Conservation (phyloP, 805 yeast genomes). For the Pichia pseudocactophila region DNA sequence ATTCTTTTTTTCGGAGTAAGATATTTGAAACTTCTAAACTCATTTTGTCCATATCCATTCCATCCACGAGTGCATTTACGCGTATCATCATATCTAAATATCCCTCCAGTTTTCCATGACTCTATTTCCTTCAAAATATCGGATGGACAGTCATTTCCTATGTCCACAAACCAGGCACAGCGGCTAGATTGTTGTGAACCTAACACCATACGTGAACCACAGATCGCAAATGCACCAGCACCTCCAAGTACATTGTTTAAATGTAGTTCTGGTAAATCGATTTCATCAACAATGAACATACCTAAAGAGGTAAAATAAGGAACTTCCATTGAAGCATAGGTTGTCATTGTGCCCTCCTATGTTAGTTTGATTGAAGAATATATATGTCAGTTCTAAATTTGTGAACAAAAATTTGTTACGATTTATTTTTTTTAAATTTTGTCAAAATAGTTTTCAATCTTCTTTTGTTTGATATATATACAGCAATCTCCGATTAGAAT, state of each 20-base stretch:
- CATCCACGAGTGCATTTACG: conserved; percentile 75
- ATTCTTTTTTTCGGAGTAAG: conserved; percentile 53
- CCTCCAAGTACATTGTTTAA: conserved; percentile 69
- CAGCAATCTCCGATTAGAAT: not conserved
- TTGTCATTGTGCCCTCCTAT: too few species aligned
- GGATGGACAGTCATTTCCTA: conserved; percentile 69
- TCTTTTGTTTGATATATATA: too few species aligned
- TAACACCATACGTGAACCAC: conserved; percentile 60
- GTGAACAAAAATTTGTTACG: too few species aligned
- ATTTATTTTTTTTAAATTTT: too few species aligned
- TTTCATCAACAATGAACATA: conserved; percentile 86
- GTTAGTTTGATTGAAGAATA: too few species aligned
- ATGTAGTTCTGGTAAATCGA: conserved; percentile 41
- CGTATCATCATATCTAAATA: conserved; percentile 40
- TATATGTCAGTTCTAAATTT: too few species aligned
- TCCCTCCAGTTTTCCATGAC: conserved; percentile 54
- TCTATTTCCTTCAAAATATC: conserved; percentile 36
- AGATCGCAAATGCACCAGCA: conserved; percentile 74
- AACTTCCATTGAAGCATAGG: not conserved
- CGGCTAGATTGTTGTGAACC: conserved; percentile 27
- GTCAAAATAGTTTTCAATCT: too few species aligned
- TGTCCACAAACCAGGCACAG: conserved; percentile 68
- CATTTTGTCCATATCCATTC: conserved; percentile 61
- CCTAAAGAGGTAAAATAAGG: conserved; percentile 58
- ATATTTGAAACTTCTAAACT: conserved; percentile 53